These are phyloP conservation scores for Melocanna baccifera DNA, from an alignment of 176 grass and related monocot genomes.

Conservation along the genomic window DNA sequence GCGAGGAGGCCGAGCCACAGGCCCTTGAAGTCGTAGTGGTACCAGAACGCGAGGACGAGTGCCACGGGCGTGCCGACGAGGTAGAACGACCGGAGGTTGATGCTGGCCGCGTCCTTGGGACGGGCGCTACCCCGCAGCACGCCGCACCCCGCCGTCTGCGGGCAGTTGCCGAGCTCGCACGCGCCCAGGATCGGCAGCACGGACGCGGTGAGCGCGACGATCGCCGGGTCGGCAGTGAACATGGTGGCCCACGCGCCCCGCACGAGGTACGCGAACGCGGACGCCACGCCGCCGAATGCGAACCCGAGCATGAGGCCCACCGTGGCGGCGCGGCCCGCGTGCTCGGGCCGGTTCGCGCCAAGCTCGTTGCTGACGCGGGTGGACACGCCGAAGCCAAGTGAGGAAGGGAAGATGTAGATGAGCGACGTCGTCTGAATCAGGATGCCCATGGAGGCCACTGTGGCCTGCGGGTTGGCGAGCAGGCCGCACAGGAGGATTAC, in stretches of 20 bases:
- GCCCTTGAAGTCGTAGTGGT: conserved; percentile 59
- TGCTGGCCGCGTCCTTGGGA: conserved; percentile 67
- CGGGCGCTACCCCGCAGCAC: conserved; percentile 78
- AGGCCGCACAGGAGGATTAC: conserved; percentile 94
- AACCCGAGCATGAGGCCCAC: conserved; percentile 68
- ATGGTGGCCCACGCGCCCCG: conserved; percentile 58
- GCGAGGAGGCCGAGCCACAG: conserved; percentile 82
- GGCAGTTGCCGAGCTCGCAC: conserved; percentile 87
- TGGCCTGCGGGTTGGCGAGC: conserved; percentile 69
- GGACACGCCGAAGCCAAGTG: conserved; percentile 78
- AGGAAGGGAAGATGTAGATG: conserved; percentile 97
- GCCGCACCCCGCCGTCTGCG: conserved; percentile 74
- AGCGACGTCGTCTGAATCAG: conserved; percentile 92
- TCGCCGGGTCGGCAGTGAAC: conserved; percentile 71
- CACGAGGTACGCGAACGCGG: conserved; percentile 56
- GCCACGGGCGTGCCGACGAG: conserved; percentile 74
- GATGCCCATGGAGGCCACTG: conserved; percentile 89
- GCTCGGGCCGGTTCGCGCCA: conserved; percentile 60
- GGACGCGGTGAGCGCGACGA: conserved; percentile 65
- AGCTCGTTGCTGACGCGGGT: conserved; percentile 93
- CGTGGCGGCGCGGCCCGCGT: conserved; percentile 45
- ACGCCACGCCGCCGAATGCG: conserved; percentile 53
- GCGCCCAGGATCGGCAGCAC: conserved; percentile 71
- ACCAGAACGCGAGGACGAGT: conserved; percentile 70
- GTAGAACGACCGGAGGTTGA: conserved; percentile 88